Conservation (phyloP, 176 grass and related monocot species). For the Triticum timopheevii region DNA sequence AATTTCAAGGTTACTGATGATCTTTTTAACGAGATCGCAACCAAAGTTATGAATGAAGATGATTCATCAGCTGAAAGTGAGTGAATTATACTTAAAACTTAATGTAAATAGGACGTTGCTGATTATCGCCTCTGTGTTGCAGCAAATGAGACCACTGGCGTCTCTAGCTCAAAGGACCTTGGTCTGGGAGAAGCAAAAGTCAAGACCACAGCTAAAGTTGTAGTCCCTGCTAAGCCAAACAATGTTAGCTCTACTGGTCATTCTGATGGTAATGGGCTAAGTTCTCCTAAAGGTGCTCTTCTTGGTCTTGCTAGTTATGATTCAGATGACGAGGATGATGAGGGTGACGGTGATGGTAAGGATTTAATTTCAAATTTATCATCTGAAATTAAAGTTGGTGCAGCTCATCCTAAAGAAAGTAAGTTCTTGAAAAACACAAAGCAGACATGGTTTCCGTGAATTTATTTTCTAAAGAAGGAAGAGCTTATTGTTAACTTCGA, state of each 20-base stretch:
- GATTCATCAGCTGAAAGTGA: slow-evolving; percentile 63
- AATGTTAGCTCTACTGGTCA: slow-evolving; percentile 25
- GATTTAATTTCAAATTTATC: slow-evolving; percentile 28
- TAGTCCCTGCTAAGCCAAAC: slow-evolving; percentile 36
- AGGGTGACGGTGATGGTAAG: slow-evolving; percentile 33
- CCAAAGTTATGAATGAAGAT: slow-evolving; percentile 87
- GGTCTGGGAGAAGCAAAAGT: slow-evolving; percentile 39
- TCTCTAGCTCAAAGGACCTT: slow-evolving; percentile 39
- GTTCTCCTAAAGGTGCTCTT: slow-evolving; percentile 61
- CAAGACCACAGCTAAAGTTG: slow-evolving; percentile 47
- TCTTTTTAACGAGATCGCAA: slow-evolving; percentile 92
- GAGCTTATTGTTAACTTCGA: slow-evolving; percentile 22
- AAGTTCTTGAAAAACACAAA: slow-evolving; percentile 33
- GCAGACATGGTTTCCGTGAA: slow-evolving; percentile 1
- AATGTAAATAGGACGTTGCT: slow-evolving; percentile 32
- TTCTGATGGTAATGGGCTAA: slow-evolving; percentile 35
- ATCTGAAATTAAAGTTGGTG: slow-evolving; percentile 30
- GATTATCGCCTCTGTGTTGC: slow-evolving; percentile 45
- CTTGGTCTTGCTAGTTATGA: slow-evolving; percentile 95
- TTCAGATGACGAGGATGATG: slow-evolving; percentile 72
- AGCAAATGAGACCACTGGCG: slow-evolving; percentile 41
- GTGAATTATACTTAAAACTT: slow-evolving; percentile 28
- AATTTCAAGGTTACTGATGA: slow-evolving; percentile 88
- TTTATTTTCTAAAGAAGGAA: neutral
- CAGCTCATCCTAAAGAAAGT: slow-evolving; percentile 35